Evolutionary conservation across 2,329 filamentous ascomycete species (phyloP).

Genomic region (Exophiala oligosperma): DNA sequence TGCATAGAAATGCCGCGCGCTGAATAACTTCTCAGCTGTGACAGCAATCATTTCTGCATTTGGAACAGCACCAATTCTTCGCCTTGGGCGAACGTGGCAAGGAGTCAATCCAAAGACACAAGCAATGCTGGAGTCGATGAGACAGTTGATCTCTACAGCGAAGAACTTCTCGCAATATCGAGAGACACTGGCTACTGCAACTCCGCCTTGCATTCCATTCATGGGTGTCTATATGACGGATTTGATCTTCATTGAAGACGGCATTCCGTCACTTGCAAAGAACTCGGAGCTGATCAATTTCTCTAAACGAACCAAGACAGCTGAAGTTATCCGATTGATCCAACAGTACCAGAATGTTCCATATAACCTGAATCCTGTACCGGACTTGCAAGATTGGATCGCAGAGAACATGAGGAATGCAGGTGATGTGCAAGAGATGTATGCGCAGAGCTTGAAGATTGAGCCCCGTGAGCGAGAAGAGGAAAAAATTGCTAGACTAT

Average conservation of each 20-base stretch:
- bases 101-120: slow-evolving; percentile 86
- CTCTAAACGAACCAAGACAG: slow-evolving; percentile 95
- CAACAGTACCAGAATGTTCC: slow-evolving; percentile 98
- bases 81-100: slow-evolving; percentile 90
- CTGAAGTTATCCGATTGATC: slow-evolving; percentile 96
- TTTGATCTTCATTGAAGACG: slow-evolving; percentile 97
- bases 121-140: slow-evolving; percentile 81
- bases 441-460: slow-evolving; percentile 90
- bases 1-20: slow-evolving; percentile 77
- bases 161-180: slow-evolving; percentile 98
- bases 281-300: slow-evolving; percentile 98
- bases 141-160: slow-evolving; percentile 90
- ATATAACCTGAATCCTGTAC: slow-evolving; percentile 86
- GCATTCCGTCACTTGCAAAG: slow-evolving; percentile 93
- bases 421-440: slow-evolving; percentile 98
- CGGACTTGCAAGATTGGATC: slow-evolving; percentile 95
- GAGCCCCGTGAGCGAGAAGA: slow-evolving; percentile 96
- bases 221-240: slow-evolving; percentile 98
- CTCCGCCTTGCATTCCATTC: slow-evolving; percentile 96
- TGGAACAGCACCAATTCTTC: slow-evolving; percentile 90
- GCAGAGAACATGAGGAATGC: slow-evolving; percentile 93
- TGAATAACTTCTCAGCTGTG: slow-evolving; percentile 97
- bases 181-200: slow-evolving; percentile 86
- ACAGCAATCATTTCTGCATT: slow-evolving; percentile 97
- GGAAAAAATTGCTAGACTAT: slow-evolving; percentile 91